phyloP scores from a whole-genome alignment of 176 grass and related monocot genomes.

The Oryza longistaminata region DNA sequence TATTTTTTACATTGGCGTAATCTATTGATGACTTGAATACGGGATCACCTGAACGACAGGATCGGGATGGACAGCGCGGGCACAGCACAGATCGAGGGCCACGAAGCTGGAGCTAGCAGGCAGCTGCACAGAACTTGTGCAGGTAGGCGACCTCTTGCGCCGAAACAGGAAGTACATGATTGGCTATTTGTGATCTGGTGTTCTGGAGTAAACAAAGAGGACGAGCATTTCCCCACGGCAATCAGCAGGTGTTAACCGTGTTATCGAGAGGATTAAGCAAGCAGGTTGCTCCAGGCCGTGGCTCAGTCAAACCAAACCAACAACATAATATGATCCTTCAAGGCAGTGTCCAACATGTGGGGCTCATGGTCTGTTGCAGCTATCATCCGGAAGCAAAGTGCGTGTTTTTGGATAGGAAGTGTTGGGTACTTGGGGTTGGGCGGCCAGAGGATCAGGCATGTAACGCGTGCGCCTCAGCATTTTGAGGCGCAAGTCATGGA shows the following conservation, averaged over 20 bases:
- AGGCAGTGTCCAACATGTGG: not conserved
- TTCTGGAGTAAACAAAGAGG: not conserved
- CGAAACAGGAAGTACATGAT: not conserved
- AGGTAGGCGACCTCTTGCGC: not conserved
- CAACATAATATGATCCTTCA: not conserved
- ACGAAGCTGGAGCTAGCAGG: not conserved
- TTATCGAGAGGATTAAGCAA: not conserved
- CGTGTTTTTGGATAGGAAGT: not conserved
- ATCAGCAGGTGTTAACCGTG: not conserved
- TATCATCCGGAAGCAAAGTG: not conserved
- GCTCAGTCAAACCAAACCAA: not conserved
- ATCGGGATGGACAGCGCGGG: constrained; percentile 20
- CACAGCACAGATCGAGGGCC: not conserved
- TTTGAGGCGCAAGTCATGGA: not conserved
- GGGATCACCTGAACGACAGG: not conserved
- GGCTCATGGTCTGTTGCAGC: not conserved
- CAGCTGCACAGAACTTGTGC: not conserved
- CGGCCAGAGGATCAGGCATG: not conserved
- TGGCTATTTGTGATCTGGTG: not conserved
- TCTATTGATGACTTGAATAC: not conserved
- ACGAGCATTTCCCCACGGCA: not conserved
- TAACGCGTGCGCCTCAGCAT: not conserved
- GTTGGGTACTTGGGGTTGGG: not conserved
- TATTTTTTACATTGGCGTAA: too few relatives aligned
- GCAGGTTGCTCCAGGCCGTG: not conserved